These are phyloP conservation scores for Penicillium coprophilum DNA, from an alignment of 495 filamentous ascomycete genomes.

Conservation along the genomic window DNA sequence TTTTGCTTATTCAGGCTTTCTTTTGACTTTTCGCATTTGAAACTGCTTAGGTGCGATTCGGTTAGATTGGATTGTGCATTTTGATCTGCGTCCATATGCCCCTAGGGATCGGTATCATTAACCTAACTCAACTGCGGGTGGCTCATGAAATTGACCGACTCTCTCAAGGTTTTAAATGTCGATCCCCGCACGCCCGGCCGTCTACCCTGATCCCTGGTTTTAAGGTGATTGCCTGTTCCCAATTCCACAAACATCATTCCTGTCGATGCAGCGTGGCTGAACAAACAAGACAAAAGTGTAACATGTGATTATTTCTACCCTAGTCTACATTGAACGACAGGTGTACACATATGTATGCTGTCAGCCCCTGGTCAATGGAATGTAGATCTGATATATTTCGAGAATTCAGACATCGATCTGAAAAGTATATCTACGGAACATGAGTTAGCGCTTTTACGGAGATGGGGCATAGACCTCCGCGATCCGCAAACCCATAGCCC, in stretches of 20 bases:
- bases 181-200: neutral
- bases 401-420: neutral
- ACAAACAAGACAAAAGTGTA: conserved; percentile 9
- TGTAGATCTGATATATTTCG: neutral
- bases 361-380: neutral
- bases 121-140: conserved; percentile 3
- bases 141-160: neutral
- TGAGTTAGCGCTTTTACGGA: neutral
- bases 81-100: conserved; percentile 10
- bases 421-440: neutral
- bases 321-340: neutral
- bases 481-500: neutral
- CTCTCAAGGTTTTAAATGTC: neutral
- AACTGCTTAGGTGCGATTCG: neutral
- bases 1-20: conserved; percentile 1
- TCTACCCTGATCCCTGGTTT: neutral
- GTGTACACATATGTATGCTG: neutral
- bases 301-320: conserved; percentile 10
- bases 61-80: neutral
- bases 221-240: neutral
- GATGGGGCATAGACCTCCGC: neutral
- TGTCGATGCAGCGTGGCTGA: neutral
- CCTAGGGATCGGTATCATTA: conserved; percentile 8
- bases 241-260: conserved; percentile 3
- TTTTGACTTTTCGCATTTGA: conserved; percentile 5